Base-by-base conservation (phyloP, 176 grass and related monocot genomes). In the Lolium rigidum region DNA sequence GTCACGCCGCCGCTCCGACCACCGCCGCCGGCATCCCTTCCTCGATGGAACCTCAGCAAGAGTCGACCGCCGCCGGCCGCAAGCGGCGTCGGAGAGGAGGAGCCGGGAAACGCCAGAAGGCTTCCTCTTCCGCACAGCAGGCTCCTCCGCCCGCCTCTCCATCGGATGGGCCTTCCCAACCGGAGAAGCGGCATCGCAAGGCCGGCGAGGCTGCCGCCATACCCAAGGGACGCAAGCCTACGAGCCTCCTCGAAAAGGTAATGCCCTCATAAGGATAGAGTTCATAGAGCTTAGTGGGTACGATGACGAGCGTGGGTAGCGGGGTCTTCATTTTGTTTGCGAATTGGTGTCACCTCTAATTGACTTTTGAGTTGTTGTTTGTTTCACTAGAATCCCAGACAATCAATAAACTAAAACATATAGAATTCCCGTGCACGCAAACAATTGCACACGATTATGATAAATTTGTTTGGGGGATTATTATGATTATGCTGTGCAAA, bases 171-270 rank as follows among this genome's bases (percentile, higher is more conserved):
- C 38, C 69, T 51, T 75, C 81, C 15, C 80, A 47, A 70, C 84
- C 44, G 21, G 63, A 74, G 62, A 82, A 78, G 88, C 88, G 79
- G 71, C 84, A 9, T 56, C 82, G 82, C 70, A 76, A 91, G 72
- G 69, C 55, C 49, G 89, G 57, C 15, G 26, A 52, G 41, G 16
- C 24, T 21, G 39, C 75, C 8, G 58, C 89, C 7, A 7, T 21
- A 44, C 37, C 82, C 47, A 88, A 88, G 61, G 57, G 78, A 28
- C 78, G 49, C 70, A 90, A 82, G 21, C 76, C 86, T 70, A 51
- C 85, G 46, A 88, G 73, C 68, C 83, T 92, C 43, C 90, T 94
- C 1, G 93, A 94, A 4, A 92, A 92, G 90, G 93, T 94, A 88
- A 76, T 63, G 1, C 2, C 28, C 10, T 64, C 38, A n/a, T 25